These are phyloP conservation scores for Saitozyma sp. DNA, from an alignment of 768 basidiomycete genomes.

Conservation along the genomic window DNA sequence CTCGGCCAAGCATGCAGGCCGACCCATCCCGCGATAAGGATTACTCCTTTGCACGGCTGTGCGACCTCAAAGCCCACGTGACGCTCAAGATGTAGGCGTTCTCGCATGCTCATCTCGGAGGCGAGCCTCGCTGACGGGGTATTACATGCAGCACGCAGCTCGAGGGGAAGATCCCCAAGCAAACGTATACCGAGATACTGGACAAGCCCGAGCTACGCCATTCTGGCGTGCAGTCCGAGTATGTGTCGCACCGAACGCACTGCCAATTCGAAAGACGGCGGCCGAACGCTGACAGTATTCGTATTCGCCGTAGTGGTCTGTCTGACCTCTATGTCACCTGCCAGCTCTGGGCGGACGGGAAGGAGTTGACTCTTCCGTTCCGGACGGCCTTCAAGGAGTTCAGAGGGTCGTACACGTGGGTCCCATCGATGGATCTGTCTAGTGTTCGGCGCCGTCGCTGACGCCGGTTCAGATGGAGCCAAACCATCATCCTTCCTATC, in stretches of 20 bases:
- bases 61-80: slow-evolving; percentile 81
- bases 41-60: slow-evolving; percentile 87
- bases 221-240: slow-evolving; percentile 72
- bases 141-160: slow-evolving; percentile 53
- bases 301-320: slow-evolving; percentile 61
- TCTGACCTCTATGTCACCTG: slow-evolving; percentile 93
- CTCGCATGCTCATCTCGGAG: background rate
- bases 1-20: slow-evolving; percentile 8
- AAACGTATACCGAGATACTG: slow-evolving; percentile 73
- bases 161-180: slow-evolving; percentile 73
- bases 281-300: too few relatives aligned
- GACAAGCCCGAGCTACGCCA: slow-evolving; percentile 79
- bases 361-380: slow-evolving; percentile 85
- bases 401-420: slow-evolving; percentile 75
- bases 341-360: slow-evolving; percentile 89
- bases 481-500: slow-evolving; percentile 88
- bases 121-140: too few relatives aligned
- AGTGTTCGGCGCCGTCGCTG: background rate
- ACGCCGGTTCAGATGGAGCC: slow-evolving; percentile 73
- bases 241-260: slow-evolving; percentile 53
- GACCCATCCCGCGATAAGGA: slow-evolving; percentile 59
- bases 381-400: slow-evolving; percentile 91
- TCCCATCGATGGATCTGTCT: background rate
- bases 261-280: too few relatives aligned
- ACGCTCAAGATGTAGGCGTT: slow-evolving; percentile 57